A percentile compares a stretch with the other conserved stretches of the same genome.
Evolutionary conservation across 305 asterid species (phyloP).

Genomic region (Fraxinus albicans): DNA sequence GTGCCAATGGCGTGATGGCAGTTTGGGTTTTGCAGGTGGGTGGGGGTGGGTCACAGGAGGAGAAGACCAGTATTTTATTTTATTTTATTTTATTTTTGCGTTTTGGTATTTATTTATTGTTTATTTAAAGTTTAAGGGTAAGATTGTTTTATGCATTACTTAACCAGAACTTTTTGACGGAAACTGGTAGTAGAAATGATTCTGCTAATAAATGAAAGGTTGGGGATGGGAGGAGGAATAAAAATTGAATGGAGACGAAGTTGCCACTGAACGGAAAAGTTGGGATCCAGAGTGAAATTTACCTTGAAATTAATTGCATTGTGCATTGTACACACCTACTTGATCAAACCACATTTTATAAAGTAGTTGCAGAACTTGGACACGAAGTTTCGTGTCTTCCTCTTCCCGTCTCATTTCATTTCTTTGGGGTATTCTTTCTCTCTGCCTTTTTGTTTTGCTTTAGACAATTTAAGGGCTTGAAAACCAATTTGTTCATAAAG

Average conservation of each 20-base stretch:
- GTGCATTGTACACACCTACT: background rate
- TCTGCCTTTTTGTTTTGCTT: background rate
- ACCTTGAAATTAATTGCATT: background rate
- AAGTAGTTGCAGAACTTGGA: background rate
- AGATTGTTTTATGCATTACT: background rate
- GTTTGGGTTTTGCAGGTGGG: background rate
- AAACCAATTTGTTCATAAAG: slow-evolving; percentile 4
- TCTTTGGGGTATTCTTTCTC: background rate
- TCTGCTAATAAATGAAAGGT: background rate
- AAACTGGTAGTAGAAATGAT: background rate
- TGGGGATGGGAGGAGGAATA: background rate
- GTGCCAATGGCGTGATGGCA: background rate
- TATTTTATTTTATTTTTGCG: no score
- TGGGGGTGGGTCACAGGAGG: background rate
- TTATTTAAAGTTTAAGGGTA: background rate
- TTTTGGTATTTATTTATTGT: background rate
- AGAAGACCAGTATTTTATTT: no score
- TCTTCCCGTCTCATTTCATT: background rate
- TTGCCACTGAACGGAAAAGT: background rate
- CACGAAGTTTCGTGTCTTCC: background rate
- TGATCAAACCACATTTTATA: background rate
- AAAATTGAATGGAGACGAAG: background rate
- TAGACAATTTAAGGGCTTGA: background rate
- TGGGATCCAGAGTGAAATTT: background rate
- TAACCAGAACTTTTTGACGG: background rate